Conservation (phyloP, 306 rosid species). For the Gastrolobium villosum region DNA sequence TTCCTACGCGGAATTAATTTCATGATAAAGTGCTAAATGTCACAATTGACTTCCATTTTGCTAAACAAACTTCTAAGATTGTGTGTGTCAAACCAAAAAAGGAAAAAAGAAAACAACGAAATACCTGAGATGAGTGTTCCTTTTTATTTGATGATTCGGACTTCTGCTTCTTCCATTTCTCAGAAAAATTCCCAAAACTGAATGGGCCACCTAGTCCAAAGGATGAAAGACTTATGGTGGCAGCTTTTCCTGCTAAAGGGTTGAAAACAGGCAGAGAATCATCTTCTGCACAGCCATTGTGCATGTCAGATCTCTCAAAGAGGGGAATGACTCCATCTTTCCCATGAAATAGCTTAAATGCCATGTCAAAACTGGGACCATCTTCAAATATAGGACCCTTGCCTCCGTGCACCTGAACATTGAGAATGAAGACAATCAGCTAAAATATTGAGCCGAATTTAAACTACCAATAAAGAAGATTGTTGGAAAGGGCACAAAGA, state of each 20-base stretch:
- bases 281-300: conserved; percentile 43
- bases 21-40: conserved; percentile 26
- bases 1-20: background rate
- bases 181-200: conserved; percentile 70
- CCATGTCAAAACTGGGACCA: conserved; percentile 74
- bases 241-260: conserved; percentile 76
- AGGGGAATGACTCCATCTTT: conserved; percentile 86
- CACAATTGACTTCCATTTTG: background rate
- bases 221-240: conserved; percentile 78
- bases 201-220: conserved; percentile 81
- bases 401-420: conserved; percentile 55
- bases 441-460: background rate
- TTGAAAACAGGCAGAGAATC: conserved; percentile 69
- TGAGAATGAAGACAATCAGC: conserved; percentile 26
- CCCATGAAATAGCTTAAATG: conserved; percentile 88
- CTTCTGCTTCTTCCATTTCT: conserved; percentile 78
- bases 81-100: background rate
- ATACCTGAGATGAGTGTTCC: conserved; percentile 67
- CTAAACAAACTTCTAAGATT: conserved; percentile 17
- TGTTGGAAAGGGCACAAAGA: conserved; percentile 16
- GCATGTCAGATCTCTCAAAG: conserved; percentile 55
- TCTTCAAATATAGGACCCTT: conserved; percentile 93
- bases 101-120: background rate
- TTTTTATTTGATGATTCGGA: conserved; percentile 62
- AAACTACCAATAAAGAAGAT: conserved; percentile 13